Base-by-base conservation (phyloP, 805 yeast species). In the Candida maesae region DNA sequence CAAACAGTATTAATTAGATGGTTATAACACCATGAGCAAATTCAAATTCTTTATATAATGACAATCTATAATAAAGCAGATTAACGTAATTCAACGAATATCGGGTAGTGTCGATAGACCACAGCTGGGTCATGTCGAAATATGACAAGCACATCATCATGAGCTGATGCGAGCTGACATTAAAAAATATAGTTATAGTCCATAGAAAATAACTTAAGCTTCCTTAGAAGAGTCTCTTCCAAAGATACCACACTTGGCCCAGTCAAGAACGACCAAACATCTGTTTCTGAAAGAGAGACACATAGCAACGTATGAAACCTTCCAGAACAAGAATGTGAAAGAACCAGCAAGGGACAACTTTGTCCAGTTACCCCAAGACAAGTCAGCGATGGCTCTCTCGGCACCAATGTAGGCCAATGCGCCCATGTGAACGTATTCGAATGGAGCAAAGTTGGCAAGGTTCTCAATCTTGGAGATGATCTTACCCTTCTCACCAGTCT, bases 321-420 rank as follows among this genome's bases (percentile, higher is more conserved):
- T 83, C 98, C 98, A 90, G 76, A 90, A 85, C 63, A 87, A 71
- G 73, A 84, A 89, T 28, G 97, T 87, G 63, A 86, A 68, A 38
- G 83, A 73, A 58, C 97, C 97, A 48, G 95, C 91, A 36, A 87
- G 70, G 25, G 89, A 78, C 56, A 85, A 76, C 58, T 83, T 82
- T 43, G 84, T 79, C 81, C 88, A 84, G 58, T 80, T 83, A 52
- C 83, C 84, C 75, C 84, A 73, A 20, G 81, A 76, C 56, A 91
- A 70, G 62, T 90, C 97, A 33, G 97, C 97, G 56, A 90, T 89
- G 37, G 98, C 98, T 64, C 81, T 76, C 63, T 90, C 98, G 23
- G 82, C 71, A 55, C 98, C 98, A 62, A 90, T 84, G 72, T 90
- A 90, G 28, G 97, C 97, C 51, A 90, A 73, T 23, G 97, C 79